A percentile compares a stretch with the other conserved stretches of the same genome.
phyloP scores from a whole-genome alignment of 257 asterid genomes.

The Craterostigma plantagineum region DNA sequence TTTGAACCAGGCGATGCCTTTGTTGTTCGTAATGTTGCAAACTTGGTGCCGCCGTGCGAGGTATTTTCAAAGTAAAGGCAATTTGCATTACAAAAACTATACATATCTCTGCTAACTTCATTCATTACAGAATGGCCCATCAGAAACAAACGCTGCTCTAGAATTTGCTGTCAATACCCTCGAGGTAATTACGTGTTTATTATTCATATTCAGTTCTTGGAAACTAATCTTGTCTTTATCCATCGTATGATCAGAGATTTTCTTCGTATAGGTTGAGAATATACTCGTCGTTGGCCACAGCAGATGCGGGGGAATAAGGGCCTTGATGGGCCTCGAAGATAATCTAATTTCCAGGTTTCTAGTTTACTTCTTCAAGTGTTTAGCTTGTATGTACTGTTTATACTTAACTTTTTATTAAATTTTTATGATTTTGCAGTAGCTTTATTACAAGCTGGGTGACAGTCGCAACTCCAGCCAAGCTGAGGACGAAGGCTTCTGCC shows the following conservation, averaged over 20 bases:
- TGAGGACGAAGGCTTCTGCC: conserved; percentile 50
- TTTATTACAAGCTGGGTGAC: conserved; percentile 71
- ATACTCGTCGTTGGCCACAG: conserved; percentile 83
- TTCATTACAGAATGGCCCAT: conserved; percentile 64
- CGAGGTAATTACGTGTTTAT: conserved; percentile 31
- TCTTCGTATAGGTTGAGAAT: conserved; percentile 59
- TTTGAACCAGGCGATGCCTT: conserved; percentile 97
- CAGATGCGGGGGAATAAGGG: conserved; percentile 92
- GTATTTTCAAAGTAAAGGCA: conserved; percentile 11
- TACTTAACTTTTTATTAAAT: too few relatives aligned
- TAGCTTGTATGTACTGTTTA: too few relatives aligned
- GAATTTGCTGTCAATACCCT: conserved; percentile 86
- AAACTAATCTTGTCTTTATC: not conserved
- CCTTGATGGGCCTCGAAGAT: conserved; percentile 82
- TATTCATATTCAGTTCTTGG: not conserved
- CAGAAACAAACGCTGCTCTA: conserved; percentile 95
- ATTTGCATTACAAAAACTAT: not conserved
- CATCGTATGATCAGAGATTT: not conserved
- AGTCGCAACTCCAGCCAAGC: conserved; percentile 47
- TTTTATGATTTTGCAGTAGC: conserved; percentile 46
- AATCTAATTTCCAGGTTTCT: conserved; percentile 44
- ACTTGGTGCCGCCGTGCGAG: conserved; percentile 84
- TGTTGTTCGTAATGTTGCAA: conserved; percentile 76
- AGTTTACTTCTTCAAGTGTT: too few relatives aligned
- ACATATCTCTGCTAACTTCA: not conserved